Evolutionary conservation across 2,329 filamentous ascomycete species (phyloP).

Genomic region (Hypoxylon sp.): DNA sequence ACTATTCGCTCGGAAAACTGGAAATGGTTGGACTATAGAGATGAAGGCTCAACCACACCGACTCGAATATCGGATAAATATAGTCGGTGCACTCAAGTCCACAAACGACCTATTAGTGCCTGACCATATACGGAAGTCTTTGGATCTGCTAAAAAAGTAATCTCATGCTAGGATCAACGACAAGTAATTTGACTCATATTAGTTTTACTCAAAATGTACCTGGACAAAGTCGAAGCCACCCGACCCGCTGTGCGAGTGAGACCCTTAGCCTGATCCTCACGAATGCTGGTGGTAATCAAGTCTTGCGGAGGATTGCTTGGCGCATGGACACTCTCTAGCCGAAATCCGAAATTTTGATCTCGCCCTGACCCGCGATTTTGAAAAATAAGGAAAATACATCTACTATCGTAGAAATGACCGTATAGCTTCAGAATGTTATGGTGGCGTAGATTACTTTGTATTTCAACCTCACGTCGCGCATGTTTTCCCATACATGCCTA

Average conservation of each 20-base stretch:
- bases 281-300: conserved; percentile 73
- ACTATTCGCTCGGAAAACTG: background rate
- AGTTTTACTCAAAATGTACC: background rate
- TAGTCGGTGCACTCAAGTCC: background rate
- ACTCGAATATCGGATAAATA: conserved; percentile 1
- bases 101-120: conserved; percentile 71
- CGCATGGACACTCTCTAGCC: conserved; percentile 98
- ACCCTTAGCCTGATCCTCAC: conserved; percentile 69
- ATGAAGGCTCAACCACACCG: conserved; percentile 9
- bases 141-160: conserved; percentile 90
- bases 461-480: conserved; percentile 88
- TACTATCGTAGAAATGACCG: conserved; percentile 89
- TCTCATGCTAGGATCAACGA: conserved; percentile 92
- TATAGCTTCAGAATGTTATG: conserved; percentile 87
- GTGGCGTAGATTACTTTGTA: conserved; percentile 87
- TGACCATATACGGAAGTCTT: conserved; percentile 94
- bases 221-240: background rate
- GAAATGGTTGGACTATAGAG: conserved; percentile 20
- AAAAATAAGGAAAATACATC: conserved; percentile 88
- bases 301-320: conserved; percentile 78
- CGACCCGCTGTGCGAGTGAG: background rate
- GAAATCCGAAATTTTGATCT: conserved; percentile 98
- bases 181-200: conserved; percentile 73
- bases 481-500: conserved; percentile 86
- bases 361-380: conserved; percentile 89